A percentile compares a stretch with the other conserved stretches of the same genome.
phyloP scores from a whole-genome alignment of 1,284 basidiomycete species.

The Xerocomus minutiporus region DNA sequence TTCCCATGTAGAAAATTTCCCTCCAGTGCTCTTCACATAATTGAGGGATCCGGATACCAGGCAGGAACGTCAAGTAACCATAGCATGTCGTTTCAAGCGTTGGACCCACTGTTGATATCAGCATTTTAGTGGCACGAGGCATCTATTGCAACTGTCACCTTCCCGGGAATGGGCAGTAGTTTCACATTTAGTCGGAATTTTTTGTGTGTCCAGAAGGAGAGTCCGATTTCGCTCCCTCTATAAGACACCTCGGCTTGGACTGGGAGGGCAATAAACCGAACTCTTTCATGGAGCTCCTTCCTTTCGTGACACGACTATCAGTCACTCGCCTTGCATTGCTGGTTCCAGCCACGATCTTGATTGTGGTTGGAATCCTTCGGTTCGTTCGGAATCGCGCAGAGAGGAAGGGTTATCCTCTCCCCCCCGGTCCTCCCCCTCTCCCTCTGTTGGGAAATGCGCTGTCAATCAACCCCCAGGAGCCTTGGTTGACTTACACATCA shows the following conservation, averaged over 20 bases:
- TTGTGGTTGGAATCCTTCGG: not conserved
- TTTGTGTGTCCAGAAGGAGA: not conserved
- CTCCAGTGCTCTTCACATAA: too few relatives aligned
- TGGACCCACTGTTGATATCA: not conserved
- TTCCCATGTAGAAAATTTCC: too few relatives aligned
- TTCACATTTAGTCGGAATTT: not conserved
- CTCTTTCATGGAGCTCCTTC: not conserved
- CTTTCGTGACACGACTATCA: not conserved
- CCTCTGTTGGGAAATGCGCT: not conserved
- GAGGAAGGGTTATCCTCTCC: not conserved
- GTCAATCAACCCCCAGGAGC: not conserved
- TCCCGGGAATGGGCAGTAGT: not conserved
- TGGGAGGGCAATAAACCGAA: not conserved
- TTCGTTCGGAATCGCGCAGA: not conserved
- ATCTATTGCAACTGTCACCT: not conserved
- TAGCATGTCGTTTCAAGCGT: too few relatives aligned
- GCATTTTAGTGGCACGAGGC: not conserved
- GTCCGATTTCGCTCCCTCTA: not conserved
- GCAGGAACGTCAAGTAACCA: not conserved
- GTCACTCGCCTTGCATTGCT: not conserved
- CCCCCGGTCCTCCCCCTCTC: not conserved
- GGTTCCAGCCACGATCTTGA: not conserved
- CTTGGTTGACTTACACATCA: not conserved
- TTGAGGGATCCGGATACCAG: not conserved
- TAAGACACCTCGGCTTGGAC: not conserved